Conservation (phyloP, 176 grass and related monocot genomes). For the Musa beccarii region DNA sequence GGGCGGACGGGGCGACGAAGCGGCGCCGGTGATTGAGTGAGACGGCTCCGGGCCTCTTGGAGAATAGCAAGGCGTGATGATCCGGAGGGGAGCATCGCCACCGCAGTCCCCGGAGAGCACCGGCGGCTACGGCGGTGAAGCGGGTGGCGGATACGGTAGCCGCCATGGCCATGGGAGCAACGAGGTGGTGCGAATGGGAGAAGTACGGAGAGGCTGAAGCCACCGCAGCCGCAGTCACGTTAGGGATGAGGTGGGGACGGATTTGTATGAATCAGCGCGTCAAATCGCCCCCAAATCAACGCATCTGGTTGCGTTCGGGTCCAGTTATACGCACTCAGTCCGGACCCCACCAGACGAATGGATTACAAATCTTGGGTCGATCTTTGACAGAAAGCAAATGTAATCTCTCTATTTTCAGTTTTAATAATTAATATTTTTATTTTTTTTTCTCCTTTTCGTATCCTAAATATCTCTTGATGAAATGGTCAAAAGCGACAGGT, state of each 20-base stretch:
- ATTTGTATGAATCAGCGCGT: background rate
- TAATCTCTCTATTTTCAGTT: no score
- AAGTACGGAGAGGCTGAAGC: no score
- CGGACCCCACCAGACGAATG: no score
- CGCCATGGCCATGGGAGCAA: conserved; percentile 39
- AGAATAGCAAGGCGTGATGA: conserved; percentile 7
- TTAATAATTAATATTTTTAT: no score
- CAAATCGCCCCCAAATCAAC: no score
- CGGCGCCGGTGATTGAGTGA: background rate
- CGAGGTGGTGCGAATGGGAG: background rate
- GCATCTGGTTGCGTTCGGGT: no score
- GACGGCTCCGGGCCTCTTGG: background rate
- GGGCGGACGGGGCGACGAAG: conserved; percentile 17
- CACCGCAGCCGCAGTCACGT: background rate
- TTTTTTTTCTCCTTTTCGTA: no score
- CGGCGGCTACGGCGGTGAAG: conserved; percentile 22
- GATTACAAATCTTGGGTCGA: no score
- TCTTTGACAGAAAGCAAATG: no score
- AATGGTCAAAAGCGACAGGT: no score
- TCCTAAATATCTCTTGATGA: no score
- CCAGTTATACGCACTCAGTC: no score
- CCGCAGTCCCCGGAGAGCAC: conserved; percentile 34
- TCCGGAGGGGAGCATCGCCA: conserved; percentile 28
- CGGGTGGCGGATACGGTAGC: conserved; percentile 43
- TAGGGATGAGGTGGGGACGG: background rate